Base-by-base conservation (phyloP, 352 stramenopile genomes). In the Phytophthora fragariaefolia region DNA sequence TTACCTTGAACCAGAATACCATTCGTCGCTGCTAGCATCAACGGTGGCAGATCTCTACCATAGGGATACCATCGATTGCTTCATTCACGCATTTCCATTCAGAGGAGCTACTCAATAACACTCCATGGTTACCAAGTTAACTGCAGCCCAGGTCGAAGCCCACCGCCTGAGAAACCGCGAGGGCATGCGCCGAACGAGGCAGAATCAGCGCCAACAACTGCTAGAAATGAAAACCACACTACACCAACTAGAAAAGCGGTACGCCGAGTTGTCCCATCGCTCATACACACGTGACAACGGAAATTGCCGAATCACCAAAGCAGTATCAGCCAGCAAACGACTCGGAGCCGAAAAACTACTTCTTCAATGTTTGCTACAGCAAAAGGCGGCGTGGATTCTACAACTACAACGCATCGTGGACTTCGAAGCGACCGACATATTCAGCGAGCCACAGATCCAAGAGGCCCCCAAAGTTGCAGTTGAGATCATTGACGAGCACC, bases 341-440 rank as follows among this genome's bases (percentile, higher is more conserved):
- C 69, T 83, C 10, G 75, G 75, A 32, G 75, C 72, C 18, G 75
- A 83, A 54, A 83, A 83, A 22, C 23, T 83, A 23, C 50, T 65
- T 15, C 36, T 83, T 6, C 61, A 74, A 46, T 55, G 49, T 0
- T 47, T 55, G 34, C 54, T 83, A 28, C 62, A 80, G 40, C 52
- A 73, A 7, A 71, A 79, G 23, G 42, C 57, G 22, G 36, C 40
- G 12, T 80, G 69, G 73, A 54, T 60, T 27, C 66, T 48, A 3
- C 61, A 77, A 13, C 18, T 83, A 13, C 64, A 73, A 26, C 58
- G 71, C n/a, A 66, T 72, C 18, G 20, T 80, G 15, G 73, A 83
- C 45, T 75, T 73, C 7, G 60, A 69, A 18, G 36, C 58, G 3
- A 58, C 59, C 38, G 32, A 6, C 15, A 3, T 52, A 13, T 3